Conservation (phyloP, 2,329 filamentous ascomycete species). For the Phymatotrichopsis omnivora region DNA sequence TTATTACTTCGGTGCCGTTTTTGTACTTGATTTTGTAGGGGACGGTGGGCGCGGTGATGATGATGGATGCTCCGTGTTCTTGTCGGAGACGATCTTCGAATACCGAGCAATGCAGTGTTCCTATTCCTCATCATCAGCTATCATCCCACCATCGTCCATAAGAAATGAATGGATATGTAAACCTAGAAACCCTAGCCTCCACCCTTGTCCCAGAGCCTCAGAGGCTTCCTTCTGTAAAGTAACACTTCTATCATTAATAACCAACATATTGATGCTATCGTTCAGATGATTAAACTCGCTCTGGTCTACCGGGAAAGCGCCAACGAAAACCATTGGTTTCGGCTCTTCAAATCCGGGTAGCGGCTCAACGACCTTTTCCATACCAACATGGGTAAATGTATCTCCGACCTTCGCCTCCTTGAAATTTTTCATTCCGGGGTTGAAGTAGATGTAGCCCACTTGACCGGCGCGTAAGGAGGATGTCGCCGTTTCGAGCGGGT, state of each 20-base stretch:
- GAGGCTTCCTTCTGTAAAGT: constrained; percentile 90
- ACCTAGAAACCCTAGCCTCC: constrained; percentile 80
- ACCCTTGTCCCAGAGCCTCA: constrained; percentile 85
- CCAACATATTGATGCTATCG: constrained; percentile 86
- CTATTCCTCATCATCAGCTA: neutral
- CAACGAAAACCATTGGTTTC: constrained; percentile 97
- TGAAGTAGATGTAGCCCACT: constrained; percentile 94
- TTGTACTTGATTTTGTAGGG: constrained; percentile 71
- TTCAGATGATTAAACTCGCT: constrained; percentile 51
- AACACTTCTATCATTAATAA: constrained; percentile 89
- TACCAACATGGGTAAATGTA: constrained; percentile 76
- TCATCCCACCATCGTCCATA: neutral
- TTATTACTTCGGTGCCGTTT: constrained; percentile 65
- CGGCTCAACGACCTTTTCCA: constrained; percentile 63
- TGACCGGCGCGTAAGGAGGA: constrained; percentile 75
- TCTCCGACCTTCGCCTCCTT: constrained; percentile 94
- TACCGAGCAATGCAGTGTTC: constrained; percentile 97
- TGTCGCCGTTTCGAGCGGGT: constrained; percentile 77
- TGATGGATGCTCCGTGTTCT: constrained; percentile 88
- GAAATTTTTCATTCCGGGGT: constrained; percentile 94
- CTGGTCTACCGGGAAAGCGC: constrained; percentile 89
- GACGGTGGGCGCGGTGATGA: constrained; percentile 92
- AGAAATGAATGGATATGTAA: neutral
- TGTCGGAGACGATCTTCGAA: constrained; percentile 92
- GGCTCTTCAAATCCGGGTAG: constrained; percentile 93